Conservation (phyloP, 2,329 filamentous ascomycete genomes). For the Cladosporium velox region DNA sequence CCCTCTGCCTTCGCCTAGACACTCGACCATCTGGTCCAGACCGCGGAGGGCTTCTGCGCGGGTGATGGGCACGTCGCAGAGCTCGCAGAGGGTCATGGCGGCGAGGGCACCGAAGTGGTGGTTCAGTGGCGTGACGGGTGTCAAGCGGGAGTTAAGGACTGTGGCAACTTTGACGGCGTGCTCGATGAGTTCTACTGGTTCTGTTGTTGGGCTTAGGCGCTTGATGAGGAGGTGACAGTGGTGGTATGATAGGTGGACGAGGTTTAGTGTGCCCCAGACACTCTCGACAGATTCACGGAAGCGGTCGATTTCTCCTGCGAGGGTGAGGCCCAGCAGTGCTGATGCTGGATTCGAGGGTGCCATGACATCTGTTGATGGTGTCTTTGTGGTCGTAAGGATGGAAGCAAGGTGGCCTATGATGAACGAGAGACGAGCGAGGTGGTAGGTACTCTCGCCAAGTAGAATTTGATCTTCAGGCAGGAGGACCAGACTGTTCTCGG, state of each 20-base stretch:
- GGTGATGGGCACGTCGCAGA: slow-evolving; percentile 58
- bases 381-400: slow-evolving; percentile 49
- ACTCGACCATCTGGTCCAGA: slow-evolving; percentile 59
- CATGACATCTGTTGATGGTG: slow-evolving; percentile 48
- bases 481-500: slow-evolving; percentile 62
- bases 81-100: slow-evolving; percentile 61
- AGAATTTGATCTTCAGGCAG: slow-evolving; percentile 60
- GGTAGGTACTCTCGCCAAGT: slow-evolving; percentile 65
- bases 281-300: slow-evolving; percentile 65
- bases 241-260: slow-evolving; percentile 70
- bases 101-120: slow-evolving; percentile 67
- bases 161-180: slow-evolving; percentile 60
- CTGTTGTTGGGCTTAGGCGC: slow-evolving; percentile 59
- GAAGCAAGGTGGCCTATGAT: slow-evolving; percentile 59
- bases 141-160: slow-evolving; percentile 58
- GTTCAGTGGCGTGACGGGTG: slow-evolving; percentile 63
- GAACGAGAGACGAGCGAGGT: slow-evolving; percentile 64
- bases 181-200: slow-evolving; percentile 60
- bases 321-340: slow-evolving; percentile 51
- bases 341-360: slow-evolving; percentile 44
- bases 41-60: slow-evolving; percentile 59
- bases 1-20: slow-evolving; percentile 47
- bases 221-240: slow-evolving; percentile 67
- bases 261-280: slow-evolving; percentile 54
- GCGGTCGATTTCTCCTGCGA: slow-evolving; percentile 63